These are phyloP conservation scores for Trametes gibbosa DNA, from an alignment of 768 basidiomycete genomes.

Conservation along the genomic window DNA sequence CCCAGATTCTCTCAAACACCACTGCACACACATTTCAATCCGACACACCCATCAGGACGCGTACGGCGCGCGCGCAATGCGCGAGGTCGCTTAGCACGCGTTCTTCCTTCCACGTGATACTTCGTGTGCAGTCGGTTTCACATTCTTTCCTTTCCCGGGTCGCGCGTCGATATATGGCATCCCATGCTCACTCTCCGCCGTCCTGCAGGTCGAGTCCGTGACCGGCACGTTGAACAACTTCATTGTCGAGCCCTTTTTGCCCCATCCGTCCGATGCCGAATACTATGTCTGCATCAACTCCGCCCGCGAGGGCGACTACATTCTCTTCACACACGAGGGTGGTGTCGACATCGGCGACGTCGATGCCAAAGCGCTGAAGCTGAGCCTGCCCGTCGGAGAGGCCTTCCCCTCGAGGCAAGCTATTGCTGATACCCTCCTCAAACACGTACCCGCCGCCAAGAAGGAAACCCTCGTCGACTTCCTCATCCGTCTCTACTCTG, in stretches of 20 bases:
- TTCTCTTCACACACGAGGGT: constrained; percentile 98
- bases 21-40: background rate
- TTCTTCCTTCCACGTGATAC: constrained; percentile 10
- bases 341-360: constrained; percentile 99
- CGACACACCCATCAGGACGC: constrained; percentile 7
- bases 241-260: constrained; percentile 98
- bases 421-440: constrained; percentile 74
- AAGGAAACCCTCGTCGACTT: constrained; percentile 94
- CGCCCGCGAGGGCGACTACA: constrained; percentile 88
- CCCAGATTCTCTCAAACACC: background rate
- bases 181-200: constrained; percentile 20
- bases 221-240: constrained; percentile 97
- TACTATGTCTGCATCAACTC: constrained; percentile 99
- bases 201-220: constrained; percentile 77
- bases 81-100: constrained; percentile 14
- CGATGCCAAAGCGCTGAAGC: constrained; percentile 92
- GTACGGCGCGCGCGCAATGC: constrained; percentile 5
- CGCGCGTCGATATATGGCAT: background rate
- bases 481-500: constrained; percentile 90
- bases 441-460: constrained; percentile 79
- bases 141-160: background rate
- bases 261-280: constrained; percentile 90
- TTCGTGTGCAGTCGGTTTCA: background rate
- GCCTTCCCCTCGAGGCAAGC: constrained; percentile 80
- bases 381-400: constrained; percentile 73